These are phyloP conservation scores for Colletotrichum sp. DNA, from an alignment of 2,329 filamentous ascomycete genomes.

Conservation along the genomic window DNA sequence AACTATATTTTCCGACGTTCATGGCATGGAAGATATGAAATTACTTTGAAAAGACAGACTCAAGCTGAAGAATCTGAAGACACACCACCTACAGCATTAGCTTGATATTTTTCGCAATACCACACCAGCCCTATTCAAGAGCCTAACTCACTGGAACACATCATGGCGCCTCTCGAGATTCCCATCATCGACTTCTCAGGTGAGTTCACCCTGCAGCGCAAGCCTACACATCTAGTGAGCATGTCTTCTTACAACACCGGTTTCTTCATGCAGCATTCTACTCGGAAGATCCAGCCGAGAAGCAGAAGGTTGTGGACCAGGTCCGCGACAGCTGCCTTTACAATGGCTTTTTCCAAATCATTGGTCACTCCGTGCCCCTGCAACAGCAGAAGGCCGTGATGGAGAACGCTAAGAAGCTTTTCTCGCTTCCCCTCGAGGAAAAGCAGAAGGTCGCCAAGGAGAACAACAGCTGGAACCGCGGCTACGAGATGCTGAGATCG, in stretches of 20 bases:
- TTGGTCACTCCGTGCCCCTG: slow-evolving; percentile 48
- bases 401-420: slow-evolving; percentile 47
- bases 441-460: slow-evolving; percentile 46
- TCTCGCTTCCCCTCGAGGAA: slow-evolving; percentile 44
- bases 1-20: background rate
- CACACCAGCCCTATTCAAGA: no score
- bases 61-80: background rate
- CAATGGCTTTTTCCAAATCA: slow-evolving; percentile 60
- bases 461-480: slow-evolving; percentile 46
- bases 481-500: slow-evolving; percentile 53
- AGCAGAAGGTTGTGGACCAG: slow-evolving; percentile 34
- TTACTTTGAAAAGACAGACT: background rate
- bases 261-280: slow-evolving; percentile 20
- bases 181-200: slow-evolving; percentile 34
- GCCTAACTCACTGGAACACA: background rate
- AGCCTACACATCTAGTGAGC: no score
- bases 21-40: background rate
- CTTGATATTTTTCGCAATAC: background rate
- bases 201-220: background rate
- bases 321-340: slow-evolving; percentile 46
- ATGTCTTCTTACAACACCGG: background rate
- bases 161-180: slow-evolving; percentile 23
- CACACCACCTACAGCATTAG: no score
- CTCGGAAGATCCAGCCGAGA: slow-evolving; percentile 24
- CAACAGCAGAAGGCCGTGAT: slow-evolving; percentile 45